Base-by-base conservation (phyloP, 495 filamentous ascomycete species). In the Rhypophila decipiens region DNA sequence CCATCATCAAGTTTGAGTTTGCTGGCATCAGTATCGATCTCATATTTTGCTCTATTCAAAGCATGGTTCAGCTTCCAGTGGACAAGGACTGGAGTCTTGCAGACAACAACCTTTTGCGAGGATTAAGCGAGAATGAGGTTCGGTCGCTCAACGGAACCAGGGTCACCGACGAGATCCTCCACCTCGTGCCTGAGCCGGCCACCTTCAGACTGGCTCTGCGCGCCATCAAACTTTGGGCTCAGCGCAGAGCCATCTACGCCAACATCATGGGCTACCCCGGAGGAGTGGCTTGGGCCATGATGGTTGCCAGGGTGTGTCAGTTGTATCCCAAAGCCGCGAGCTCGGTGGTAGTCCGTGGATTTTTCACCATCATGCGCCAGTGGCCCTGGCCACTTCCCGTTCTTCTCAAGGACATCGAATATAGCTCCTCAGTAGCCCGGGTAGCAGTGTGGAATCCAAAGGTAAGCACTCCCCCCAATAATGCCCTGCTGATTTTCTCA, bases 301-400 rank as follows among this genome's bases (percentile, higher is more conserved):
- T 97, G 56, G 90, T 97, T 17, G 93, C 93, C 19, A 75, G 93
- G 49, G 87, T 97, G 38, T 98, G 93, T 61, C 93, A 98, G 64
- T 74, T 97, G n/a, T 98, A 96, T 69, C 93, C 93, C 13, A 87
- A 86, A 60, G 93, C 94, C 13, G 85, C 86, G 8, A 86, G 85
- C 31, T 84, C 90, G 12, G 81, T 86, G 13, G 81, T 98, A 24
- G 82, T 97, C 22, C 73, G 75, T 58, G 96, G 95, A 65, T 98
- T 98, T 77, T 98, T 97, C 69, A 71, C 79, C 44, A 86, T 98
- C 59, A 87, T 97, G 72, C 77, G 78, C 50, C 79, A 83, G 53
- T 98, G 93, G 93, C 82, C 80, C 12, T 98, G 94, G 94, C 93
- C 93, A 23, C 79, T 85, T 44, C 93, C 93, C 23, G 85, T 97